Conservation (phyloP, 495 filamentous ascomycete species). For the Saxophila tyrrhenica region DNA sequence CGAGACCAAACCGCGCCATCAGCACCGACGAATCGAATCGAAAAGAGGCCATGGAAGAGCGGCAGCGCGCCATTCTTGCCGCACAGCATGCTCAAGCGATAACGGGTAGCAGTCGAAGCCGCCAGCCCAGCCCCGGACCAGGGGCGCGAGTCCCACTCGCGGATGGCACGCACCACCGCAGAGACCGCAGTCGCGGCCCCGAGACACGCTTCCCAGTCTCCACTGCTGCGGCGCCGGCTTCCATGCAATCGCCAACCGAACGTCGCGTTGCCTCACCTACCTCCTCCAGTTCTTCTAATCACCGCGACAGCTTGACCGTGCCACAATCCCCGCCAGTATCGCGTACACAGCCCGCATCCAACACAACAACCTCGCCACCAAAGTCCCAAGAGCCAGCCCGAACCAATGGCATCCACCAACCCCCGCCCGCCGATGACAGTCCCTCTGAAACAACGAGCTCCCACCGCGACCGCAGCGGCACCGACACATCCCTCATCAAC, state of each 20-base stretch:
- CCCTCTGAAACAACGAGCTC: background rate
- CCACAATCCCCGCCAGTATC: slow-evolving; percentile 7
- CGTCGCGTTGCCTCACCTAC: slow-evolving; percentile 38
- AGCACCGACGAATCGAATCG: slow-evolving; percentile 95
- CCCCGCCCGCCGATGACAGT: slow-evolving; percentile 14
- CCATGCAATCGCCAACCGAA: slow-evolving; percentile 26
- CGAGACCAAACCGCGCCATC: slow-evolving; percentile 52
- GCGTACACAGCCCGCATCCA: background rate
- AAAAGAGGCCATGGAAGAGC: slow-evolving; percentile 83
- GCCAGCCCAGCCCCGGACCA: slow-evolving; percentile 47
- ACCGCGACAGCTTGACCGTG: slow-evolving; percentile 13
- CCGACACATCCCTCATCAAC: background rate
- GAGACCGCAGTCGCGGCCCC: slow-evolving; percentile 70
- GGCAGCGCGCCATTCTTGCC: slow-evolving; percentile 70
- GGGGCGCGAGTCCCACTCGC: slow-evolving; percentile 26
- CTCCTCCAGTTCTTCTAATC: slow-evolving; percentile 34
- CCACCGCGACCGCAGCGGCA: background rate
- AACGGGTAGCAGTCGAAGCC: slow-evolving; percentile 41
- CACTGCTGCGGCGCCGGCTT: slow-evolving; percentile 34
- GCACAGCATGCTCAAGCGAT: slow-evolving; percentile 48
- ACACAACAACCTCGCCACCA: slow-evolving; percentile 7
- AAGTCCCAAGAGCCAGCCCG: background rate
- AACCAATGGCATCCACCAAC: slow-evolving; percentile 18
- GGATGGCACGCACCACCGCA: slow-evolving; percentile 38
- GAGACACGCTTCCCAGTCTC: slow-evolving; percentile 75